Evolutionary conservation across 2,329 filamentous ascomycete species (phyloP), one percentile per base, ranked within the genome.

Genomic region (Arthrinium phaeospermum): DNA sequence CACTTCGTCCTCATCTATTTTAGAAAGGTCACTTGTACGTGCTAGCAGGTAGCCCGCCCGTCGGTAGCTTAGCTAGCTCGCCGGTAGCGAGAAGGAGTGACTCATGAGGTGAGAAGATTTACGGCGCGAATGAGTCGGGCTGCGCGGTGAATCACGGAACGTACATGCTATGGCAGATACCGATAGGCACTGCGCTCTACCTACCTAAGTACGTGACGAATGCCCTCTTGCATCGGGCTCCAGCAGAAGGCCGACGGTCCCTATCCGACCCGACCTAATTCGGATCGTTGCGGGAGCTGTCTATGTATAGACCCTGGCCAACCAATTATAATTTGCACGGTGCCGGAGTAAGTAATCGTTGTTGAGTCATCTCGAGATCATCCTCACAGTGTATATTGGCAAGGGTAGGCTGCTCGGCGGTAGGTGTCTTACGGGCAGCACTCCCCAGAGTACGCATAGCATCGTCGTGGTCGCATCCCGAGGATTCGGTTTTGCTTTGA

Each of bases 41-140:
- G 24, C 24, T 53, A 53, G 49, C 27, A 14, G 49, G 13, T 61
- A 61, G 53, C 53, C 53, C 27, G 27, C 27, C 27, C 30, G 34
- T 1, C 53, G 53, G 30, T 30, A 30, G 27, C 27, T 30, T 30
- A 8, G 53, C 53, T 61, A 61, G 53, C 53, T 61, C 19, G 22
- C 1, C 4, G 12, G 30, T 41, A 64, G 57, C 34, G 46, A 41
- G 51, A 57, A 16, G 27, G 4, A 64, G 34, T 64, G 57, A 64
- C 57, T 64, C 57, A 64, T 64, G 57, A 34, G 2, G 34, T 14
- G 57, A n/a, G 34, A 24, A 37, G 19, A 22, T 41, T 64, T 41
- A 12, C 57, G 57, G 22, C 57, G 57, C n/a, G 19, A 24, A 64
- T 64, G 57, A 64, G 57, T 41, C 57, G 57, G 57, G 57, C n/a